Conservation (phyloP, 2,329 filamentous ascomycete species). For the Xylaria sp. region DNA sequence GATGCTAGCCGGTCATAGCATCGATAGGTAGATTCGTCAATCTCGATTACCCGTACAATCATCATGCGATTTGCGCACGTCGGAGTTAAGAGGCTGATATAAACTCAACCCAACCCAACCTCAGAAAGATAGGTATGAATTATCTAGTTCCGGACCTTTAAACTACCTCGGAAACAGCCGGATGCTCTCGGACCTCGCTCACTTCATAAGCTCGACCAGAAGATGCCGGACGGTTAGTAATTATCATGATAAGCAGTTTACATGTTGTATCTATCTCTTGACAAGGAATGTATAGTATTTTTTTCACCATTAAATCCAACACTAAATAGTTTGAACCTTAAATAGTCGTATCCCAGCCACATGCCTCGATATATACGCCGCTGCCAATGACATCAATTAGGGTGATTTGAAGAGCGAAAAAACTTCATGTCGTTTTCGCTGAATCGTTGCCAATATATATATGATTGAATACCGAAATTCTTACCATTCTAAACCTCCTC, state of each 20-base stretch:
- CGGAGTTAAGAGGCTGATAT: too few relatives aligned
- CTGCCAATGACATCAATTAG: slow-evolving; percentile 13
- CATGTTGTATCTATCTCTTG: neutral
- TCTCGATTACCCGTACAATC: too few relatives aligned
- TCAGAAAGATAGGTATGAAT: too few relatives aligned
- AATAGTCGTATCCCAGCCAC: slow-evolving; percentile 12
- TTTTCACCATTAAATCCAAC: slow-evolving; percentile 25
- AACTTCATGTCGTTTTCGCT: neutral
- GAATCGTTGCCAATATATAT: slow-evolving; percentile 25
- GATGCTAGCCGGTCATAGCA: too few relatives aligned
- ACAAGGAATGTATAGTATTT: slow-evolving; percentile 21
- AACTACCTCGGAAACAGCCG: too few relatives aligned
- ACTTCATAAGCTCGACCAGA: too few relatives aligned
- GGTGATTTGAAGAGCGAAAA: neutral
- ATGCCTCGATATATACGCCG: slow-evolving; percentile 15
- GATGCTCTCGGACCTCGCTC: too few relatives aligned
- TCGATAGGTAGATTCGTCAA: too few relatives aligned
- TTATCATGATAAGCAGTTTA: neutral
- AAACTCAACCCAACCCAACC: too few relatives aligned
- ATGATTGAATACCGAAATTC: slow-evolving; percentile 6
- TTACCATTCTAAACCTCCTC: slow-evolving; percentile 9
- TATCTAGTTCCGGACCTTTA: too few relatives aligned
- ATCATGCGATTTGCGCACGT: too few relatives aligned
- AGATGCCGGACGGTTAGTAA: neutral
- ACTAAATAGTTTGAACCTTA: slow-evolving; percentile 24